These are phyloP conservation scores for Mortierella polycephala DNA, from an alignment of 371 early-diverging fungal species.

Conservation along the genomic window DNA sequence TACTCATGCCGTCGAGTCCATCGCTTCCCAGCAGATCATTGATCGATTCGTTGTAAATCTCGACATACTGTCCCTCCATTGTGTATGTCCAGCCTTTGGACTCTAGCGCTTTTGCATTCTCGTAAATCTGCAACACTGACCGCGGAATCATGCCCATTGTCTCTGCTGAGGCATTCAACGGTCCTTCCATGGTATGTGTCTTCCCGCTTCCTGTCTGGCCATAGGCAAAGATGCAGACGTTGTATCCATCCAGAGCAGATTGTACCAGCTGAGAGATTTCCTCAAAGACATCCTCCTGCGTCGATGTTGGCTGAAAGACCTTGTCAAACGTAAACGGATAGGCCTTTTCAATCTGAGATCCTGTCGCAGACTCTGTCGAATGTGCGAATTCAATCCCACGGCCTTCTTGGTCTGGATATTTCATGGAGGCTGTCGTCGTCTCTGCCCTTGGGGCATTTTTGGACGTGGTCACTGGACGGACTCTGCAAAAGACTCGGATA, in stretches of 20 bases:
- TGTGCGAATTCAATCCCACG: conserved; percentile 65
- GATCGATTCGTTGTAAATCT: conserved; percentile 97
- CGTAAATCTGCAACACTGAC: conserved; percentile 88
- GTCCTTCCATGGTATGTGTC: conserved; percentile 88
- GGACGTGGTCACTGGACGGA: conserved; percentile 76
- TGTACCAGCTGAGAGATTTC: conserved; percentile 97
- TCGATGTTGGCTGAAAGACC: conserved; percentile 79
- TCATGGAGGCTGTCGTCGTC: conserved; percentile 40
- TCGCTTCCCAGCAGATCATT: conserved; percentile 82
- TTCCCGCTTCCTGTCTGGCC: conserved; percentile 99
- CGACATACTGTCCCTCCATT: conserved; percentile 89
- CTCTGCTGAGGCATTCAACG: conserved; percentile 55
- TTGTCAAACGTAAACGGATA: conserved; percentile 83
- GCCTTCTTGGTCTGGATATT: conserved; percentile 61
- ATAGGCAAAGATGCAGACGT: conserved; percentile 99
- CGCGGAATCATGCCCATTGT: conserved; percentile 90
- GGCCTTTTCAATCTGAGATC: conserved; percentile 56
- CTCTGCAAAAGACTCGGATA: conserved; percentile 97
- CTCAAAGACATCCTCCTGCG: conserved; percentile 90
- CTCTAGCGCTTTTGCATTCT: conserved; percentile 74
- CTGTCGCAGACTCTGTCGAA: conserved; percentile 49
- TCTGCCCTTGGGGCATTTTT: conserved; percentile 14
- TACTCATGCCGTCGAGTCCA: conserved; percentile 30
- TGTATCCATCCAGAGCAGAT: conserved; percentile 97
- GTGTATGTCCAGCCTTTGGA: conserved; percentile 90